phyloP scores from a whole-genome alignment of 2,329 filamentous ascomycete species.

The Juglanconis juglandina region DNA sequence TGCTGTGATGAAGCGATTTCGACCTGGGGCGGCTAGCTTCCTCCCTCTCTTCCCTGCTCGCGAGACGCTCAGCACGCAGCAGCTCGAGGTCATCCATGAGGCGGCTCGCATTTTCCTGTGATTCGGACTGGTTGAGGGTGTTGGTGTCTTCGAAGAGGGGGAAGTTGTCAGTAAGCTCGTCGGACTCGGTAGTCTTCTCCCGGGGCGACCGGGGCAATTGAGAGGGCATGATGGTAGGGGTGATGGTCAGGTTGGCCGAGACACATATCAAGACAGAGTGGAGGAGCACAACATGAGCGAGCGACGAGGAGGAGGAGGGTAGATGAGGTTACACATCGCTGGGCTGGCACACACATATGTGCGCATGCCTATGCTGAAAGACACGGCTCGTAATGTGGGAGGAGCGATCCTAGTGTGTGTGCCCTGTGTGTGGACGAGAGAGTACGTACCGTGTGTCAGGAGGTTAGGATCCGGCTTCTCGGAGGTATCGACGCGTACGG shows the following conservation, averaged over 20 bases:
- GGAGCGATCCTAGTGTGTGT: neutral
- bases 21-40: conserved; percentile 23
- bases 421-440: neutral
- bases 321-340: neutral
- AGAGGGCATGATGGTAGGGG: neutral
- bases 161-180: neutral
- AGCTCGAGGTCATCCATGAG: conserved; percentile 49
- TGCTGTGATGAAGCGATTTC: conserved; percentile 24
- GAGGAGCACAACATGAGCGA: neutral
- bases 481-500: conserved; percentile 13
- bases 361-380: neutral
- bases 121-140: conserved; percentile 22
- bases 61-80: conserved; percentile 43
- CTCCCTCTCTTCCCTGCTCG: conserved; percentile 42
- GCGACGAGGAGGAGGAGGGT: neutral
- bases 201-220: neutral
- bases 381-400: neutral
- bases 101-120: conserved; percentile 32
- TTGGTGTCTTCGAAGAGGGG: conserved; percentile 13
- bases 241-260: neutral
- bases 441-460: conserved; percentile 11
- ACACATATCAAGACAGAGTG: neutral
- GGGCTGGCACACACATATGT: neutral
- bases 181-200: neutral
- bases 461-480: conserved; percentile 12